Conservation (phyloP, 1,139 yeast genomes). For the Blastobotrys arbuscula region DNA sequence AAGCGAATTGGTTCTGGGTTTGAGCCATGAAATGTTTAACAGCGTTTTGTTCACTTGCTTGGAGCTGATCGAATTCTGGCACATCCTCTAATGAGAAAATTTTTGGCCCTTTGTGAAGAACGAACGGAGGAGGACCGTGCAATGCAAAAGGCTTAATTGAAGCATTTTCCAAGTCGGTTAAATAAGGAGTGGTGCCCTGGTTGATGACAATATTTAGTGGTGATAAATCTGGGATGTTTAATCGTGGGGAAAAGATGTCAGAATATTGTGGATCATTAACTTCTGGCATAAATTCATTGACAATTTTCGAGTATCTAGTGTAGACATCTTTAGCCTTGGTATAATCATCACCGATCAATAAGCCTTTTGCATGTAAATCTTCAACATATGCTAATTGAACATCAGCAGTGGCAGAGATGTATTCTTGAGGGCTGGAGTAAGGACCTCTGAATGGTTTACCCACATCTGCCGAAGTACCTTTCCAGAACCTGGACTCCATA, state of each 20-base stretch:
- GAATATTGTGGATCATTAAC: constrained; percentile 21
- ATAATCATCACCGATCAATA: constrained; percentile 18
- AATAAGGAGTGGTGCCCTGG: constrained; percentile 39
- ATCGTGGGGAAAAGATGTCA: constrained; percentile 62
- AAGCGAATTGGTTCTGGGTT: constrained; percentile 84
- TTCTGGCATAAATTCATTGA: constrained; percentile 43
- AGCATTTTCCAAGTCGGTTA: constrained; percentile 78
- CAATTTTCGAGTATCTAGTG: constrained; percentile 50
- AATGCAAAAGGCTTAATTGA: constrained; percentile 76
- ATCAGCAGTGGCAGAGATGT: constrained; percentile 57
- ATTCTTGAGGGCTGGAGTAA: constrained; percentile 53
- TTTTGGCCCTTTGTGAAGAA: constrained; percentile 83
- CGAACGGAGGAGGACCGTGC: constrained; percentile 73
- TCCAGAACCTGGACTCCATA: constrained; percentile 71
- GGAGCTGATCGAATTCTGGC: constrained; percentile 60
- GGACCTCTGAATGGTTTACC: constrained; percentile 55
- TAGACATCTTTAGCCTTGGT: constrained; percentile 40
- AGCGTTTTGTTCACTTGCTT: constrained; percentile 69
- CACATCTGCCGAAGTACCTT: constrained; percentile 41
- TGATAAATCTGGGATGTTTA: constrained; percentile 77
- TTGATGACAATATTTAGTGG: constrained; percentile 74
- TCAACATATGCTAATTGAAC: constrained; percentile 63
- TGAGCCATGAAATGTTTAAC: constrained; percentile 80
- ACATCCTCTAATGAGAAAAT: constrained; percentile 72
- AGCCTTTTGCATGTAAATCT: constrained; percentile 48